Evolutionary conservation across 495 filamentous ascomycete species (phyloP).

Genomic region (Xylaria grammica): DNA sequence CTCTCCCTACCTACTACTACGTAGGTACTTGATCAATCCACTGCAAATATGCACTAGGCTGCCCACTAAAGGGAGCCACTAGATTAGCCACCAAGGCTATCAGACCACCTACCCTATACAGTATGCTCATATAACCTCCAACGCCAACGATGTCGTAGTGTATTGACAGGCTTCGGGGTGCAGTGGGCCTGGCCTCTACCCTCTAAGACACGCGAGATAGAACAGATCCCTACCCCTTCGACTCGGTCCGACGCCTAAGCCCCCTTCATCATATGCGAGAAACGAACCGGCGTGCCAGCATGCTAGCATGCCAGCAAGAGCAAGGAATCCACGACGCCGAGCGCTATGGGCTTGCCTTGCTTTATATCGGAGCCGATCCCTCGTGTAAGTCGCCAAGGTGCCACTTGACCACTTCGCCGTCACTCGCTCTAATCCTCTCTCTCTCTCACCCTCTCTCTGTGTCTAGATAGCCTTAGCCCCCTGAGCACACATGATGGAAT

Average conservation of each 20-base stretch:
- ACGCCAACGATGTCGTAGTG: too few relatives aligned
- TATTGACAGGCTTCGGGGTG: constrained; percentile 6
- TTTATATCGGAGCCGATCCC: background rate
- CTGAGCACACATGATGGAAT: constrained; percentile 29
- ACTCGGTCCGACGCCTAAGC: constrained; percentile 16
- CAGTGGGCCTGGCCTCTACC: constrained; percentile 13
- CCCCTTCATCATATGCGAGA: constrained; percentile 4
- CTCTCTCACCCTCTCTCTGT: background rate
- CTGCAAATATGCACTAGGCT: background rate
- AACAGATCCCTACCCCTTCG: constrained; percentile 11
- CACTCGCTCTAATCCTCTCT: background rate
- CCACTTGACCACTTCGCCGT: background rate
- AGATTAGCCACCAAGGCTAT: background rate
- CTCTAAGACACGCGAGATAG: background rate
- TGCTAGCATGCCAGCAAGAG: background rate
- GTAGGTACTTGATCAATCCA: background rate
- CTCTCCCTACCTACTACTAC: too few relatives aligned
- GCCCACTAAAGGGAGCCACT: background rate
- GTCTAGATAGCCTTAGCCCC: background rate
- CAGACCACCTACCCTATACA: background rate
- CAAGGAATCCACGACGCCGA: background rate
- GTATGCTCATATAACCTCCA: background rate
- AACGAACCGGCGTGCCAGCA: background rate
- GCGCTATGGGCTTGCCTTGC: background rate
- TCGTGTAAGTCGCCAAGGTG: background rate